Evolutionary conservation across 2,329 filamentous ascomycete species (phyloP).

Genomic region (Ophiostoma angusticollis): DNA sequence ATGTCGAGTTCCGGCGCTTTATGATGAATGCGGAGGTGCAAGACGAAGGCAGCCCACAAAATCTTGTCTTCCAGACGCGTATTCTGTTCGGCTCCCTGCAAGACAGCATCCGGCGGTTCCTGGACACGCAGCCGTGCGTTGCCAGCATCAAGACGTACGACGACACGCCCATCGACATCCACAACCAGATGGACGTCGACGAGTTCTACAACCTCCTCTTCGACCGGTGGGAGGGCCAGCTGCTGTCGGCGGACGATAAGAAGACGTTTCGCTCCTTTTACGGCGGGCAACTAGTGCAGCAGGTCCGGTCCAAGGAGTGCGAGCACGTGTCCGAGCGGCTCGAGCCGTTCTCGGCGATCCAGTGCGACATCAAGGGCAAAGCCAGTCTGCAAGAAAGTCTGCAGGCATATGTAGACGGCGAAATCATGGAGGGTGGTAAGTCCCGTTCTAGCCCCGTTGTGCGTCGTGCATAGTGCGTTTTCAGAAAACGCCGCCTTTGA

Average conservation of each 20-base stretch:
- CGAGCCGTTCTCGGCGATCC: slow-evolving; percentile 87
- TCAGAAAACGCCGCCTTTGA: too few species aligned
- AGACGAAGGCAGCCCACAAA: slow-evolving; percentile 44
- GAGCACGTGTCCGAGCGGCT: slow-evolving; percentile 81
- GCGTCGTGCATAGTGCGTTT: too few species aligned
- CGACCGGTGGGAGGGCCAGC: slow-evolving; percentile 77
- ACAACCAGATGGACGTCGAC: slow-evolving; percentile 93
- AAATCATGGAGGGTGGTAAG: slow-evolving; percentile 81
- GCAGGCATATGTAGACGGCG: slow-evolving; percentile 88
- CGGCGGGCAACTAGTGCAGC: slow-evolving; percentile 81
- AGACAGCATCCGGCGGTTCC: slow-evolving; percentile 58
- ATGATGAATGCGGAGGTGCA: slow-evolving; percentile 53
- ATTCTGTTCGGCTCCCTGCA: slow-evolving; percentile 78
- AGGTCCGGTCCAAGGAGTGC: slow-evolving; percentile 92
- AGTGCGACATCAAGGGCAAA: slow-evolving; percentile 94
- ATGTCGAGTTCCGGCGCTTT: slow-evolving; percentile 72
- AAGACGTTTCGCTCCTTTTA: slow-evolving; percentile 70
- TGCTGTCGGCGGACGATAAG: slow-evolving; percentile 55
- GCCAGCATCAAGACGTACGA: slow-evolving; percentile 71
- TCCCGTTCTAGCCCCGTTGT: too few species aligned
- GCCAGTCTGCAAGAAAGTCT: slow-evolving; percentile 71
- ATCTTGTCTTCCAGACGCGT: slow-evolving; percentile 64
- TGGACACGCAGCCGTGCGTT: slow-evolving; percentile 63
- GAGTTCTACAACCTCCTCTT: slow-evolving; percentile 95
- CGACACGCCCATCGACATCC: slow-evolving; percentile 69